Conservation (phyloP, 352 stramenopile species). For the Phytophthora lateralis region DNA sequence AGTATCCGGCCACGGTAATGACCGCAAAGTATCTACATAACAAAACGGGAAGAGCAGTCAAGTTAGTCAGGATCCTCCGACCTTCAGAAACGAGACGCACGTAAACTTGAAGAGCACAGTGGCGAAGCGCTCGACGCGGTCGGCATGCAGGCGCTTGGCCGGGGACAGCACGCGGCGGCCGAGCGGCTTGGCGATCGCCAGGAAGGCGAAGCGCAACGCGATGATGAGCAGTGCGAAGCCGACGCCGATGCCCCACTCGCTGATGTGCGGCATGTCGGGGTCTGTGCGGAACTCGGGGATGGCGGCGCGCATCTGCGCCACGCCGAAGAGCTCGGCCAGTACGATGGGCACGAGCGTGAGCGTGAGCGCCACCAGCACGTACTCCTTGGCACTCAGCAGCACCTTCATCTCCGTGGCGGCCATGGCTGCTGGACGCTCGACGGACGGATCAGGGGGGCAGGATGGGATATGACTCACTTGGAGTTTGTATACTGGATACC, state of each 20-base stretch:
- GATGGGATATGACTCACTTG: slow-evolving; percentile 20
- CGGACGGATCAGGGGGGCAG: slow-evolving; percentile 11
- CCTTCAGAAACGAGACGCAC: slow-evolving; percentile 33
- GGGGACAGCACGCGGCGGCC: slow-evolving; percentile 34
- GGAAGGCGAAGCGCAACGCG: slow-evolving; percentile 32
- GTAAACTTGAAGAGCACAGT: slow-evolving; percentile 48
- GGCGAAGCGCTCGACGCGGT: slow-evolving; percentile 43
- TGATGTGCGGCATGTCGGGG: slow-evolving; percentile 39
- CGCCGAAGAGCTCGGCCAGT: slow-evolving; percentile 39
- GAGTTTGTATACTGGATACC: slow-evolving; percentile 7
- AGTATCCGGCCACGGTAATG: slow-evolving; percentile 43
- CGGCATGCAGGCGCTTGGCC: slow-evolving; percentile 26
- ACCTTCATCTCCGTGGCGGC: slow-evolving; percentile 43
- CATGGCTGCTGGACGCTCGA: slow-evolving; percentile 31
- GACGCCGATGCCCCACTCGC: slow-evolving; percentile 33
- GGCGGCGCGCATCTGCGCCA: slow-evolving; percentile 40
- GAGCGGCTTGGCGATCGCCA: slow-evolving; percentile 32
- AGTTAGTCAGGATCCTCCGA: slow-evolving; percentile 19
- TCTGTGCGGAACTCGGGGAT: slow-evolving; percentile 38
- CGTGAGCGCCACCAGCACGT: slow-evolving; percentile 38
- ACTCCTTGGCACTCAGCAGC: slow-evolving; percentile 40
- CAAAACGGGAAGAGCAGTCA: slow-evolving; percentile 1
- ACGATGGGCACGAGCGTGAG: slow-evolving; percentile 36
- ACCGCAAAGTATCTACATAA: slow-evolving; percentile 34
- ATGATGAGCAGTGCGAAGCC: slow-evolving; percentile 37